Percentiles rank a stretch among this genome's conserved stretches.
These are phyloP conservation scores for Microthlaspi erraticum DNA, from an alignment of 345 rosid genomes.

Conservation along the genomic window DNA sequence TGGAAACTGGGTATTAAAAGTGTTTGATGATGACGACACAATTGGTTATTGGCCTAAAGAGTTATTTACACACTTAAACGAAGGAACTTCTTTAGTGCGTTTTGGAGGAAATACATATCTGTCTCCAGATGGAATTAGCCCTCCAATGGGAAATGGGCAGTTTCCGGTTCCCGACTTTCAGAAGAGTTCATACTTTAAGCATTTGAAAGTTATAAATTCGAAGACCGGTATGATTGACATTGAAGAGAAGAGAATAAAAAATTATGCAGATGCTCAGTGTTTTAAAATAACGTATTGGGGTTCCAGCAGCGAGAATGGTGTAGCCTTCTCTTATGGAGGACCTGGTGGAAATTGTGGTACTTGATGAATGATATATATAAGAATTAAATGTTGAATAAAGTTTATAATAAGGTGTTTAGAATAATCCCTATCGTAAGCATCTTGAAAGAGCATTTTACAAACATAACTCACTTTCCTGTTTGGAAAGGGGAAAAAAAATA, in stretches of 20 bases:
- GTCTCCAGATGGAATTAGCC: slow-evolving; percentile 33
- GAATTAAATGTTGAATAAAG: background rate
- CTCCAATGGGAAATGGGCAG: slow-evolving; percentile 35
- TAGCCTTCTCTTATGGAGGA: slow-evolving; percentile 27
- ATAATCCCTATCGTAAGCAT: no score
- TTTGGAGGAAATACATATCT: slow-evolving; percentile 27
- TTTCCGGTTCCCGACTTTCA: background rate
- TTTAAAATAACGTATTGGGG: slow-evolving; percentile 13
- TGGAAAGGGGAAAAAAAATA: background rate
- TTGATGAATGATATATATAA: slow-evolving; percentile 9
- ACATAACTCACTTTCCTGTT: background rate
- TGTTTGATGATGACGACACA: background rate
- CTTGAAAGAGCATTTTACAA: no score
- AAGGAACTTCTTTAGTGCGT: slow-evolving; percentile 23
- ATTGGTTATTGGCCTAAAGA: slow-evolving; percentile 36
- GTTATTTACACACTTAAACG: slow-evolving; percentile 24
- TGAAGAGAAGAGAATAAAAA: background rate
- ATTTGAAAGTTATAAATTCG: background rate
- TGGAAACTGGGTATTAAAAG: slow-evolving; percentile 17
- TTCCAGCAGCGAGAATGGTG: background rate
- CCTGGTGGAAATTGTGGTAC: slow-evolving; percentile 27
- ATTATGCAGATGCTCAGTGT: slow-evolving; percentile 13
- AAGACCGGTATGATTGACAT: background rate
- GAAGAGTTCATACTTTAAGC: slow-evolving; percentile 7
- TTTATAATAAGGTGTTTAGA: no score